Conservation (phyloP, 2,329 filamentous ascomycete genomes). For the Ilyonectria destructans region DNA sequence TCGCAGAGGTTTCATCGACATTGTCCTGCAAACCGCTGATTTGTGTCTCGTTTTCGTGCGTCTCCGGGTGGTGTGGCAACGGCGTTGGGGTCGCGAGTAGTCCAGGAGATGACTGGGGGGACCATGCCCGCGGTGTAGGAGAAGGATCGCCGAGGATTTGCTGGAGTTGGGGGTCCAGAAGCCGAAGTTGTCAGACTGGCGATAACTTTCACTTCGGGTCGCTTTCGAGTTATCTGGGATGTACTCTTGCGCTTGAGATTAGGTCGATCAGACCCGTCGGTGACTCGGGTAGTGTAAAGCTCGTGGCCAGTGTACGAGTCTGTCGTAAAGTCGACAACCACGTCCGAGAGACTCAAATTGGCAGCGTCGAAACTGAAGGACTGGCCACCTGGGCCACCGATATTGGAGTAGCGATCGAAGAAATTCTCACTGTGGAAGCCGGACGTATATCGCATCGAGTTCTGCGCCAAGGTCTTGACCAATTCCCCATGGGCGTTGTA, state of each 20-base stretch:
- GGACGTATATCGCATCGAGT: constrained; percentile 79
- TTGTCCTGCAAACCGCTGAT: constrained; percentile 55
- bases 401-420: constrained; percentile 82
- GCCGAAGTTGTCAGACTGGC: constrained; percentile 49
- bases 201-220: constrained; percentile 57
- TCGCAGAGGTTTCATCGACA: constrained; percentile 54
- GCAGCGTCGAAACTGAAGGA: constrained; percentile 79
- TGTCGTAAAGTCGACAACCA: constrained; percentile 72
- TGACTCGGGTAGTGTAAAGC: constrained; percentile 61
- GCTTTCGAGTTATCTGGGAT: constrained; percentile 56
- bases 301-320: constrained; percentile 70
- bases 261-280: constrained; percentile 52
- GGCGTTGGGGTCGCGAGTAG: constrained; percentile 59
- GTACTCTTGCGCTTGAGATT: constrained; percentile 68
- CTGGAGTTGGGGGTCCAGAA: constrained; percentile 51
- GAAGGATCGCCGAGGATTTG: constrained; percentile 58
- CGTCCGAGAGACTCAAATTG: constrained; percentile 80
- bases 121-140: constrained; percentile 52
- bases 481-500: constrained; percentile 86
- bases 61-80: constrained; percentile 55
- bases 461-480: constrained; percentile 80
- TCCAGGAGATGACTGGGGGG: constrained; percentile 58
- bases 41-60: constrained; percentile 50
- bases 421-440: constrained; percentile 91
- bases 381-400: constrained; percentile 72